Evolutionary conservation across 352 stramenopile genomes (phyloP).

Genomic region (Phytophthora chlamydospora): DNA sequence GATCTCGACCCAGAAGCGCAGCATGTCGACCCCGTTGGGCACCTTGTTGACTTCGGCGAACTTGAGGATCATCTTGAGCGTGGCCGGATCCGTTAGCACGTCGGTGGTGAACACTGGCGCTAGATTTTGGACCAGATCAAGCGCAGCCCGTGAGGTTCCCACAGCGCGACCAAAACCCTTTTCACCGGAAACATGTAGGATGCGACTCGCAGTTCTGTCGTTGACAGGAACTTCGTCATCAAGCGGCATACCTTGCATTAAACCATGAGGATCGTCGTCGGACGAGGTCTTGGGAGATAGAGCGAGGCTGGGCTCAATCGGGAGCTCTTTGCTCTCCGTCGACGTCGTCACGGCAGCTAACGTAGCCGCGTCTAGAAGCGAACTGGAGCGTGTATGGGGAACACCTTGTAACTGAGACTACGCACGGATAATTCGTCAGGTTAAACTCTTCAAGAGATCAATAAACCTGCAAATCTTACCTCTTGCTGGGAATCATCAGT

Average conservation of each 20-base stretch:
- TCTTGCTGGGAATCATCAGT: neutral
- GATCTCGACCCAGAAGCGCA: constrained; percentile 86
- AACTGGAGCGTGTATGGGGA: constrained; percentile 9
- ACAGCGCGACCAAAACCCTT: constrained; percentile 30
- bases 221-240: neutral
- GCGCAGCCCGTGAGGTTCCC: constrained; percentile 34
- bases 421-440: neutral
- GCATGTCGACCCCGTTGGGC: constrained; percentile 58
- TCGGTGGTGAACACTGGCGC: constrained; percentile 82
- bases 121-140: constrained; percentile 76
- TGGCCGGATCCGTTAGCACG: constrained; percentile 72
- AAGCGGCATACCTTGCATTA: constrained; percentile 5
- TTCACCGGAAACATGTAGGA: constrained; percentile 6
- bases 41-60: constrained; percentile 69
- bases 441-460: neutral
- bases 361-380: constrained; percentile 28
- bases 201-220: constrained; percentile 4
- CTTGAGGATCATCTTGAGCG: constrained; percentile 74
- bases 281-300: constrained; percentile 1
- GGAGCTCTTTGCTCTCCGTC: constrained; percentile 3
- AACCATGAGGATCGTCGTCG: constrained; percentile 2
- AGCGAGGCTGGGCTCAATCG: constrained; percentile 10
- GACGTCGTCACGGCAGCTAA: constrained; percentile 20
- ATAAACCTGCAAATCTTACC: neutral
- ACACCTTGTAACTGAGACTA: neutral